Conservation (phyloP, 805 yeast species). For the Sungouiella thailandica region DNA sequence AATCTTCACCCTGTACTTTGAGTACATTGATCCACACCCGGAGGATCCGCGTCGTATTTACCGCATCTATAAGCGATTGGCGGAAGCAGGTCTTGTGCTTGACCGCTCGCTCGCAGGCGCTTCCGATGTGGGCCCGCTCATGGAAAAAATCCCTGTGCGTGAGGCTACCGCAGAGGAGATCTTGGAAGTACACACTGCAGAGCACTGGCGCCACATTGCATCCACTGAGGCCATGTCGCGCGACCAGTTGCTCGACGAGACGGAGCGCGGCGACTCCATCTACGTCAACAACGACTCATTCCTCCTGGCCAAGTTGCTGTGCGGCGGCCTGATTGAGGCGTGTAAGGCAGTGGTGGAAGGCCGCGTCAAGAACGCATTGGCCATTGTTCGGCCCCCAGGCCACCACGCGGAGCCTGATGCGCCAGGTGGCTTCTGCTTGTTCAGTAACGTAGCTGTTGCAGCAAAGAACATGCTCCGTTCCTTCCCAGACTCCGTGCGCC, state of each 20-base stretch:
- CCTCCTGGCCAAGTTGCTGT: slow-evolving; percentile 81
- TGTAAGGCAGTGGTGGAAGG: slow-evolving; percentile 95
- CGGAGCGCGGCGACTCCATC: slow-evolving; percentile 91
- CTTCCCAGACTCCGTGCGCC: slow-evolving; percentile 85
- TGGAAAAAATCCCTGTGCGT: slow-evolving; percentile 86
- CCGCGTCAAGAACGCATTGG: slow-evolving; percentile 82
- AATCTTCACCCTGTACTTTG: slow-evolving; percentile 84
- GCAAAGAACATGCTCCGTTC: slow-evolving; percentile 76
- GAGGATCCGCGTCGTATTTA: slow-evolving; percentile 97
- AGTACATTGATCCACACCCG: slow-evolving; percentile 97
- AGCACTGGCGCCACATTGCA: slow-evolving; percentile 70
- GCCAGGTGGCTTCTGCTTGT: slow-evolving; percentile 95
- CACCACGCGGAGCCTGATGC: slow-evolving; percentile 98
- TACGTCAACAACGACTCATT: slow-evolving; percentile 89
- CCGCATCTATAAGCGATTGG: slow-evolving; percentile 86
- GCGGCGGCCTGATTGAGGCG: slow-evolving; percentile 97
- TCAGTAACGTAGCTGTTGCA: slow-evolving; percentile 96
- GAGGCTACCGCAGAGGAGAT: slow-evolving; percentile 88
- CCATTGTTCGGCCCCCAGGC: slow-evolving; percentile 97
- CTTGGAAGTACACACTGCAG: slow-evolving; percentile 75
- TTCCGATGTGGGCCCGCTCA: slow-evolving; percentile 75
- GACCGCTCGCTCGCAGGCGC: slow-evolving; percentile 72
- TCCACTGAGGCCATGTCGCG: slow-evolving; percentile 74
- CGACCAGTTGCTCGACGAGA: slow-evolving; percentile 70
- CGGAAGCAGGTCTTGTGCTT: slow-evolving; percentile 85